These are phyloP conservation scores for Capronia coronata DNA, from an alignment of 2,329 filamentous ascomycete species.

Conservation along the genomic window DNA sequence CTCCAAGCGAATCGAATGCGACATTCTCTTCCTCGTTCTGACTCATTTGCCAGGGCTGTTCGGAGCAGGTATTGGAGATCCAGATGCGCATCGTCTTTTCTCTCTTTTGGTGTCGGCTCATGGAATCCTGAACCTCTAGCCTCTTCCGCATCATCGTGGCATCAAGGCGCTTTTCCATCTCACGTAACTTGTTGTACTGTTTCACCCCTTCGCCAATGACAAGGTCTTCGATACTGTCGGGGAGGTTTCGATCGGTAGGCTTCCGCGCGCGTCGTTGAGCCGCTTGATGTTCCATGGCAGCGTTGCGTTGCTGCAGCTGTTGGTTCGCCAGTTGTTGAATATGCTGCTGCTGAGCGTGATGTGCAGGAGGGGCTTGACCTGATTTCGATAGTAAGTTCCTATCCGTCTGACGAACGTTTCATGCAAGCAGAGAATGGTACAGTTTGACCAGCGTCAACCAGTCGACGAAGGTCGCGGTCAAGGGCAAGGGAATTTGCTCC, in stretches of 20 bases:
- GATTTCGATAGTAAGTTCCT: neutral
- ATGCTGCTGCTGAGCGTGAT: slow-evolving; percentile 25
- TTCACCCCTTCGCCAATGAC: slow-evolving; percentile 74
- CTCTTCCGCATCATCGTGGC: slow-evolving; percentile 91
- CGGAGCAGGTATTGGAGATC: slow-evolving; percentile 90
- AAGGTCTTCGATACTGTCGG: slow-evolving; percentile 78
- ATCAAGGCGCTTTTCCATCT: slow-evolving; percentile 81
- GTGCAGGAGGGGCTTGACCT: slow-evolving; percentile 23
- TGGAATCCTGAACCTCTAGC: slow-evolving; percentile 77
- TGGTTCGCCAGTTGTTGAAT: slow-evolving; percentile 26
- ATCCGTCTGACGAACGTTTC: neutral
- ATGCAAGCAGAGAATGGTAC: neutral
- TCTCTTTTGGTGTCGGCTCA: slow-evolving; percentile 68
- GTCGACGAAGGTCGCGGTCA: neutral
- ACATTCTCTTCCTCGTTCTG: slow-evolving; percentile 64
- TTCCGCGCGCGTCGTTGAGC: slow-evolving; percentile 77
- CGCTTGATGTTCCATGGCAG: slow-evolving; percentile 27
- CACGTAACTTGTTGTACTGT: slow-evolving; percentile 75
- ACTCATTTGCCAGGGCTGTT: slow-evolving; percentile 82
- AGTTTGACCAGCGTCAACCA: slow-evolving; percentile 5
- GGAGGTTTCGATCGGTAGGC: slow-evolving; percentile 90
- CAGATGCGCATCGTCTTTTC: slow-evolving; percentile 83
- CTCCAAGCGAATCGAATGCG: slow-evolving; percentile 69
- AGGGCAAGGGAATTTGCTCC: neutral
- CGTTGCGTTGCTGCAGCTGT: slow-evolving; percentile 26